These are phyloP conservation scores for Lasiosphaeria ovina DNA, from an alignment of 495 filamentous ascomycete species.

Conservation along the genomic window DNA sequence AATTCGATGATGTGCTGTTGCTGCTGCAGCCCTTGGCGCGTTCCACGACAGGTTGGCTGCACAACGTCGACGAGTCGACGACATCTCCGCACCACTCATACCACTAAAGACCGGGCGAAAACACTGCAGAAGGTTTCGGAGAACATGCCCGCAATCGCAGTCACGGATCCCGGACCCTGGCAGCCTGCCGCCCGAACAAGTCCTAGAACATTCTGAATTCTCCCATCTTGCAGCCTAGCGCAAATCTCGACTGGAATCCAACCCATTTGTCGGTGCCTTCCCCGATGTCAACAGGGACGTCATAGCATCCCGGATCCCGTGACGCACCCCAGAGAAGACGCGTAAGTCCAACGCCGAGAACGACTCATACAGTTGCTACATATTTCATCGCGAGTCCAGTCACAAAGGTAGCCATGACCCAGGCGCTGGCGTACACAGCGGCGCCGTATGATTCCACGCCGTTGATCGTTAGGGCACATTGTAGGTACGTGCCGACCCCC, in stretches of 20 bases:
- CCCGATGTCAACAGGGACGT: neutral
- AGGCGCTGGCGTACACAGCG: conserved; percentile 65
- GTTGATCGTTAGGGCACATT: conserved; percentile 59
- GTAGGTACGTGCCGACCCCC: conserved; percentile 62
- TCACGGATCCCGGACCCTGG: neutral
- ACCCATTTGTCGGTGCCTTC: conserved; percentile 2
- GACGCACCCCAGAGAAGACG: neutral
- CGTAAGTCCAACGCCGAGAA: conserved; percentile 10
- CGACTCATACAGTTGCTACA: conserved; percentile 23
- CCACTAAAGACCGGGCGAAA: neutral
- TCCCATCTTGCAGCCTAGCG: neutral
- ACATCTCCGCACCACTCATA: neutral
- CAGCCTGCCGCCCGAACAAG: neutral
- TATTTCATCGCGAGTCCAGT: conserved; percentile 55
- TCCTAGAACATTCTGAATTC: conserved; percentile 2
- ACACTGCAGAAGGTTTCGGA: neutral
- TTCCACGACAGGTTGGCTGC: too few species aligned
- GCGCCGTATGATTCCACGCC: conserved; percentile 68
- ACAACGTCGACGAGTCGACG: too few species aligned
- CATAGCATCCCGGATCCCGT: neutral
- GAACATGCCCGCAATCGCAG: neutral
- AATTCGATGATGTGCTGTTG: too few species aligned
- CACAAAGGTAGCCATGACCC: conserved; percentile 59
- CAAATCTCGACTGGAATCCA: conserved; percentile 1
- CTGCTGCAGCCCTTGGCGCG: too few species aligned